Evolutionary conservation across 768 basidiomycete genomes (phyloP).

Genomic region (Roridomyces roridus): DNA sequence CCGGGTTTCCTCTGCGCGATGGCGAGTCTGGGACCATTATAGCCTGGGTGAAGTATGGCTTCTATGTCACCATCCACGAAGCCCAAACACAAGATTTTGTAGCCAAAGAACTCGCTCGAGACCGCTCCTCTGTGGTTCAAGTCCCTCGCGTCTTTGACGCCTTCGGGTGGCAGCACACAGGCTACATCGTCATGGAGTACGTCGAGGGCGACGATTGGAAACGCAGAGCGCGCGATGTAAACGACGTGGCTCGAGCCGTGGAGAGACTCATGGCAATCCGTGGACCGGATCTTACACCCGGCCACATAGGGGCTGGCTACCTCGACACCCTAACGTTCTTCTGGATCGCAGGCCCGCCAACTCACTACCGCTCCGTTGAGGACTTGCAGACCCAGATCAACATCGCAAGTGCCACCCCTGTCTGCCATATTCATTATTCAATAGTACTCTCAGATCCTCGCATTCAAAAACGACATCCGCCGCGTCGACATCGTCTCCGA

Average conservation of each 20-base stretch:
- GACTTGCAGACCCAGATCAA: constrained; percentile 21
- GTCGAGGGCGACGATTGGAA: constrained; percentile 16
- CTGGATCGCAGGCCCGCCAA: not conserved
- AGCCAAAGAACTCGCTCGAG: too few relatives aligned
- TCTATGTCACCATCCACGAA: not conserved
- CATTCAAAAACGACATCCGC: too few relatives aligned
- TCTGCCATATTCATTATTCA: too few relatives aligned
- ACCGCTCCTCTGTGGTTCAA: constrained; percentile 8
- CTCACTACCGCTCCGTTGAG: constrained; percentile 17
- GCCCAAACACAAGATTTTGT: not conserved
- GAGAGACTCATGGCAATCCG: constrained; percentile 19
- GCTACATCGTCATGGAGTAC: constrained; percentile 27
- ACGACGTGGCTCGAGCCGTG: constrained; percentile 13
- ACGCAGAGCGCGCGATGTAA: not conserved
- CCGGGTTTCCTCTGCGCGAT: too few relatives aligned
- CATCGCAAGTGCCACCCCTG: constrained; percentile 19
- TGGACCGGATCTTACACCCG: constrained; percentile 9
- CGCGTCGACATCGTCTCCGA: too few relatives aligned
- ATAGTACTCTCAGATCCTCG: too few relatives aligned
- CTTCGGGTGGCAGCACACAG: not conserved
- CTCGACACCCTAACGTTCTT: constrained; percentile 18
- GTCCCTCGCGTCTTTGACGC: constrained; percentile 16
- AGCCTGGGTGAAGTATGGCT: not conserved
- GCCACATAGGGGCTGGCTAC: constrained; percentile 20
- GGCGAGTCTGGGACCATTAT: too few relatives aligned